A percentile compares a stretch with the other conserved stretches of the same genome.
phyloP scores from a whole-genome alignment of 768 basidiomycete genomes.

The Pulveroboletus sp. region DNA sequence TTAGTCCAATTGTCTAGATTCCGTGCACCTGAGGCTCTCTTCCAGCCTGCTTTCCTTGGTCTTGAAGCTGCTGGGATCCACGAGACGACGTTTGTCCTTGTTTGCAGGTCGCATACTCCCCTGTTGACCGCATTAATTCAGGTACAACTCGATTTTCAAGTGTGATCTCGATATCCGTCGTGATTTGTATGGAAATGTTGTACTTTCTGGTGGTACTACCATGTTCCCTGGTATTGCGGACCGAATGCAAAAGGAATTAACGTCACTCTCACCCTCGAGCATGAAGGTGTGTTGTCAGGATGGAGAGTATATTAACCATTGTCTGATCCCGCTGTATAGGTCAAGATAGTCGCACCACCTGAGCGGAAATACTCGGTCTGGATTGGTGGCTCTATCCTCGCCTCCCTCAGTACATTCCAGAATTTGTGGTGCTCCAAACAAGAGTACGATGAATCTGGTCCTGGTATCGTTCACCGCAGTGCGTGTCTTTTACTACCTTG shows the following conservation, averaged over 20 bases:
- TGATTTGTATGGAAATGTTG: constrained; percentile 33
- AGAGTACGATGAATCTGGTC: constrained; percentile 85
- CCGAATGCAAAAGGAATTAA: constrained; percentile 94
- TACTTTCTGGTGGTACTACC: constrained; percentile 76
- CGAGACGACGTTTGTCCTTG: constrained; percentile 49
- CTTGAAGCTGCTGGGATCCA: constrained; percentile 84
- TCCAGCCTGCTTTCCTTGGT: constrained; percentile 55
- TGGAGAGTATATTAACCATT: neutral
- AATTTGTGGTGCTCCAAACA: constrained; percentile 93
- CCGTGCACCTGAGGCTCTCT: constrained; percentile 52
- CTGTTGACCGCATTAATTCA: constrained; percentile 14
- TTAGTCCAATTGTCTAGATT: constrained; percentile 34
- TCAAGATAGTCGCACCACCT: constrained; percentile 91
- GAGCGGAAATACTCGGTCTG: constrained; percentile 96
- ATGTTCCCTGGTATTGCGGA: constrained; percentile 97
- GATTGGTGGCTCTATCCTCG: constrained; percentile 85
- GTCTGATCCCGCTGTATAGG: constrained; percentile 32
- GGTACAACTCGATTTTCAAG: constrained; percentile 56
- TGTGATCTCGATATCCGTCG: constrained; percentile 66
- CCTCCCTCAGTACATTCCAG: constrained; percentile 93
- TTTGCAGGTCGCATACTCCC: neutral
- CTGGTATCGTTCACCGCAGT: constrained; percentile 78
- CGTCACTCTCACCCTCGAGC: constrained; percentile 69
- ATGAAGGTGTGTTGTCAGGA: constrained; percentile 58
- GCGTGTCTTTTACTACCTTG: constrained; percentile 23